Evolutionary conservation across 176 grass and related monocot genomes (phyloP), one percentile per base, ranked within the genome.

Genomic region (Rhynchospora tenuis): DNA sequence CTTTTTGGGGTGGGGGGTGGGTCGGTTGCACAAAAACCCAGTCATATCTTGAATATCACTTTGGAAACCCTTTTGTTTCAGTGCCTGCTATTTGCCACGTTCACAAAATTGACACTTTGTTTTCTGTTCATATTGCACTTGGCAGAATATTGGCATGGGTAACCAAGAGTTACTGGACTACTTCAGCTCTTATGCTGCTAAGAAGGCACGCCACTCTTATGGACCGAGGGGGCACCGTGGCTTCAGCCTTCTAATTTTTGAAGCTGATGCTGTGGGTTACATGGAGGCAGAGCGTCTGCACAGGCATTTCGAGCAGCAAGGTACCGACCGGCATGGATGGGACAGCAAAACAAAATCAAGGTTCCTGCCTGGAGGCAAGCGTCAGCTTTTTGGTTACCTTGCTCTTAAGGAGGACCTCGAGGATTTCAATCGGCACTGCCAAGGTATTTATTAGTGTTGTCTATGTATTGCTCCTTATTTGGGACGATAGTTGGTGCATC

Each of bases 171-270:
- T 99, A 3, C 77, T 99, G 2, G 91, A 92, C 1, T 95, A 99
- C 81, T 99, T 99, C 47, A 83, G 47, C 64, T 23, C 86, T 10
- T 99, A 99, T 85, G 89, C 80, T 81, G 84, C 85, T 22, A 92
- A 57, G 45, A 99, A 92, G 89, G 93, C 96, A 56, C 84, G 86
- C 0, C 96, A 99, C 89, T 85, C 96, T 64, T 95, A 99, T 79
- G 91, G 93, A 85, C 96, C 96, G 81, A 26, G 19, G 63, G 96
- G 96, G 50, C 96, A 99, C 66, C 87, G 96, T 64, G 96, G 96
- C 42, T 91, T 95, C 78, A 92, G 96, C 80, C 80, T 90, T 75
- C 73, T 99, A 71, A 89, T 95, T 86, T 99, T 99, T 90, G 93
- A 99, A 81, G 62, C 83, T 80, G 82, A 91, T 16, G 93, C 91